Conservation (phyloP, 768 basidiomycete species). For the Holtermannia corniformis region DNA sequence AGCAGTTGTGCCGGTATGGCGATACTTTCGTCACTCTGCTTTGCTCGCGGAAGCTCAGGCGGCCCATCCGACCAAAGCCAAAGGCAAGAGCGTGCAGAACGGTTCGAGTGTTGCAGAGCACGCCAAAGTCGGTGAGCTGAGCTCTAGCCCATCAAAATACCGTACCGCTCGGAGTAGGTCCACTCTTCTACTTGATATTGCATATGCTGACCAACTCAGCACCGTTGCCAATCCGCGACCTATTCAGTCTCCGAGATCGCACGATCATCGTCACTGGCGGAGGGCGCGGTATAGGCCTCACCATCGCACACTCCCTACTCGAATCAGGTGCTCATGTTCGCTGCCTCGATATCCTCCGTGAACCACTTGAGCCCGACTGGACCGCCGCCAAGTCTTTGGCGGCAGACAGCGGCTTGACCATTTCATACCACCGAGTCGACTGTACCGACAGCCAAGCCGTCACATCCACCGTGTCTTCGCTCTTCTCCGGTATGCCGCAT, state of each 20-base stretch:
- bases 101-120: too few species aligned
- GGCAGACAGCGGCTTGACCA: not conserved
- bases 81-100: too few species aligned
- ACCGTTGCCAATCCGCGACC: slow-evolving; percentile 8
- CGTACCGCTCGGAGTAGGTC: too few species aligned
- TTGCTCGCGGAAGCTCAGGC: too few species aligned
- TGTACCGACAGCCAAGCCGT: slow-evolving; percentile 1
- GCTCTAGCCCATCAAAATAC: too few species aligned
- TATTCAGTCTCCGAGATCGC: slow-evolving; percentile 25
- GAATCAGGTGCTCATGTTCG: slow-evolving; percentile 27
- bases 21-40: too few species aligned
- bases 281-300: slow-evolving; percentile 31
- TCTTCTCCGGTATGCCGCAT: not conserved
- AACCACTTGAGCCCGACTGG: slow-evolving; percentile 23
- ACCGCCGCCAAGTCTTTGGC: slow-evolving; percentile 5
- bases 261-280: slow-evolving; percentile 32
- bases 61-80: too few species aligned
- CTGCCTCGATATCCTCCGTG: slow-evolving; percentile 28
- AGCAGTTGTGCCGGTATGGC: too few species aligned
- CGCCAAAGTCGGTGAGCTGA: too few species aligned
- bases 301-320: slow-evolving; percentile 25
- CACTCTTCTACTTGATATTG: too few species aligned
- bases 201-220: too few species aligned
- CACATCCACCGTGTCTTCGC: slow-evolving; percentile 2
- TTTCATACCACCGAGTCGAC: slow-evolving; percentile 13